Evolutionary conservation across 2,329 filamentous ascomycete species (phyloP), one percentile per base, ranked within the genome.

Genomic region (Tolypocladium cylindrosporum): DNA sequence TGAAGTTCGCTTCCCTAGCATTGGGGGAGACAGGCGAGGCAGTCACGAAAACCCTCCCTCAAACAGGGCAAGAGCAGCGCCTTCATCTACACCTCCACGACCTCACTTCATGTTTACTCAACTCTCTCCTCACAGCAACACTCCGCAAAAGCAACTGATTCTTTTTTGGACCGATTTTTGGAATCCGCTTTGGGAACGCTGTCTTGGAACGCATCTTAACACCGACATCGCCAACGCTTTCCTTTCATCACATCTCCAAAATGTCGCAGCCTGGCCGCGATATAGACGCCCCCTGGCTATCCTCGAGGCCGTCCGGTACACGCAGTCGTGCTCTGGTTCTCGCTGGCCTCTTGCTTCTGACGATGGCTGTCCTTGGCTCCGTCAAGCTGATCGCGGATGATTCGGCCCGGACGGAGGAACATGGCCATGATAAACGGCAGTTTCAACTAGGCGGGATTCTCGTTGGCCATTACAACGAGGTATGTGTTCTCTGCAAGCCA

Each of bases 121-220:
- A 21, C 48, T 37, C 19, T 52, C 48, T 37, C n/a, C 48, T n/a
- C 27, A 24, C 24, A 19, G 14, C 37, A 10, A 55, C 27, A 19
- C 54, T 43, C 27, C 11, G 31, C 24, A 16, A 14, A 41, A 21
- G 43, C 34, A 34, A 24, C 24, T 34, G 54, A 42, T 19, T 24
- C 36, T 34, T 58, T 63, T 63, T 64, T 61, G 56, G 54, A 55
- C 56, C 55, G 24, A 57, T 41, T 62, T 65, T 66, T 65, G 60
- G 61, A 57, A 58, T 56, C 59, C 60, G 40, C 55, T 63, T 65
- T 65, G 64, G 62, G 61, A 62, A 57, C 61, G 57, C 58, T 60
- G 54, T 67, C 62, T 69, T 68, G 66, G 62, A 58, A 62, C 58
- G 57, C 61, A 67, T 65, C 55, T 62, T 66, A 62, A 54, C 43